Base-by-base conservation (phyloP, 2,329 filamentous ascomycete genomes). In the Aspergillus phoenicis region DNA sequence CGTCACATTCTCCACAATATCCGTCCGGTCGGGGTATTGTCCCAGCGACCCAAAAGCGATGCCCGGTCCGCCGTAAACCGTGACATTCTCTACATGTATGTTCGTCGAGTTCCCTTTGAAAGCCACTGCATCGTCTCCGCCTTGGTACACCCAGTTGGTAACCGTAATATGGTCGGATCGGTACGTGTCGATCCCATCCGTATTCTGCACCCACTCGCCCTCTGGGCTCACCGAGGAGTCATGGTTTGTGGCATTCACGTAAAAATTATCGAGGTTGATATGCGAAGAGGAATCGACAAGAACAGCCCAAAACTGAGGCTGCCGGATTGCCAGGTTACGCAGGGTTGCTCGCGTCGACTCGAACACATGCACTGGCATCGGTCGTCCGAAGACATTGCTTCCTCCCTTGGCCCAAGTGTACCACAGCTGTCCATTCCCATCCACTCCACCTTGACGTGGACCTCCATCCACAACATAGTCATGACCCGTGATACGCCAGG, bases 371-470 rank as follows among this genome's bases (percentile, higher is more conserved):
- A 87, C 80, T 8, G 78, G 77, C 56, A 84, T 82, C 1, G 84
- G 84, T 8, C 84, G 77, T 11, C 79, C 72, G 2, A 80, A 75
- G 59, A 82, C 76, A 62, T 85, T 85, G 33, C 76, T 78, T 75
- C 28, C 74, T 70, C 52, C 79, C 78, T 70, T 80, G 83, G 62
- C 84, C 78, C 65, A 62, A 1, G 66, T 68, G 66, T 87, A 87
- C 85, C 85, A 88, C 2, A 80, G 78, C 66, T 87, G 82, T 2
- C 85, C 85, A 66, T 87, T 87, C 8, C 85, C 85, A 67, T 87
- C 79, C 13, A 87, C 73, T 4, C 85, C 85, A 20, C 73, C 71
- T 11, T 82, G 82, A 64, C 81, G 73, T 8, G 84, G 84, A 36
- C 82, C 74, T 62, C 83, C 78, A 8, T 74, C 70, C 24, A 88